Conservation (phyloP, 2,329 filamentous ascomycete species). For the Venturia oleaginea region DNA sequence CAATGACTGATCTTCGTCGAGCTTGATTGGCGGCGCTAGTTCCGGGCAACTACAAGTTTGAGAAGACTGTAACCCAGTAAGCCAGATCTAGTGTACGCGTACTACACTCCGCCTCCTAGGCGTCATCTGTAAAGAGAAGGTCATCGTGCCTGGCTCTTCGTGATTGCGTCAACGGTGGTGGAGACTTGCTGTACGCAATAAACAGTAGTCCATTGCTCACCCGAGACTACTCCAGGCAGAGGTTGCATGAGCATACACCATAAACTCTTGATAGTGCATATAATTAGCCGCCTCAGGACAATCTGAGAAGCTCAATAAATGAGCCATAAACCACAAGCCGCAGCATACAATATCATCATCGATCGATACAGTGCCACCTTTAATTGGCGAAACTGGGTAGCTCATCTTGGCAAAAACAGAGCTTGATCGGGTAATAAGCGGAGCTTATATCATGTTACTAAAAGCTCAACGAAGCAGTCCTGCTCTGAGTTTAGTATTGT, state of each 20-base stretch:
- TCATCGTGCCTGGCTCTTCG: background rate
- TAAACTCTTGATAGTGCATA: background rate
- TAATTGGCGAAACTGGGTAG: no score
- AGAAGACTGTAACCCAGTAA: background rate
- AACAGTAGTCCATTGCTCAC: background rate
- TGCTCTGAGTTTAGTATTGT: no score
- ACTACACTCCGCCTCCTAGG: background rate
- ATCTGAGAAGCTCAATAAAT: background rate
- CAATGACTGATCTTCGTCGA: background rate
- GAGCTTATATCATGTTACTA: no score
- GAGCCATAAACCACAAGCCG: background rate
- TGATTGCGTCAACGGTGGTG: conserved; percentile 4
- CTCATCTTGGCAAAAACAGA: no score
- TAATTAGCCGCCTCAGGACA: background rate
- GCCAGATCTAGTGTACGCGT: background rate
- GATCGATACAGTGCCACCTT: no score
- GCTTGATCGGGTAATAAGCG: no score
- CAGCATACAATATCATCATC: background rate
- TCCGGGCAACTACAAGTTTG: background rate
- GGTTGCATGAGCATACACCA: background rate
- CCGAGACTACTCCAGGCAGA: background rate
- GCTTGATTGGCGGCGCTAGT: background rate
- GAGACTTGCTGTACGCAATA: no score
- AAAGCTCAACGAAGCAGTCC: no score
- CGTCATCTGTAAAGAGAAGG: background rate